Percentiles rank a stretch among this genome's conserved stretches.
These are phyloP conservation scores for Xylaria grammica DNA, from an alignment of 495 filamentous ascomycete species.

Conservation along the genomic window DNA sequence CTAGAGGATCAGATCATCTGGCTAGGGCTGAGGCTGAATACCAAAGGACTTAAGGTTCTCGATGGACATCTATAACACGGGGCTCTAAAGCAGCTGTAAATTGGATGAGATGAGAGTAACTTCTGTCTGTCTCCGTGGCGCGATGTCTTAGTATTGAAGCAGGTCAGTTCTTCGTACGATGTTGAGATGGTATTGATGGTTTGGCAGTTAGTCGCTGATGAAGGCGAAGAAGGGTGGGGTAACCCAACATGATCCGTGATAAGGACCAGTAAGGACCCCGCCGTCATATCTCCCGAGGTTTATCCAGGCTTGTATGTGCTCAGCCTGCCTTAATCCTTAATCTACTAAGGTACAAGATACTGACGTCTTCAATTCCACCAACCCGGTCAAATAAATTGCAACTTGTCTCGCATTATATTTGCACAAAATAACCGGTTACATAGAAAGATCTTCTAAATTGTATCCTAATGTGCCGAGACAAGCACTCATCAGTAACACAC, in stretches of 20 bases:
- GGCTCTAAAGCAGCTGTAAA: not conserved
- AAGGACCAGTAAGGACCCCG: not conserved
- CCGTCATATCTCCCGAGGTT: not conserved
- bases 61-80: conserved; percentile 21
- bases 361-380: too few relatives aligned
- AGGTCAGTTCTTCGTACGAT: not conserved
- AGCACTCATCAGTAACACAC: too few relatives aligned
- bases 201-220: too few relatives aligned
- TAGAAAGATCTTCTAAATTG: too few relatives aligned
- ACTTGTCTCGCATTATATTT: too few relatives aligned
- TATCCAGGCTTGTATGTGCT: too few relatives aligned
- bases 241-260: not conserved
- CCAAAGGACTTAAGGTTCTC: conserved; percentile 24
- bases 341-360: too few relatives aligned
- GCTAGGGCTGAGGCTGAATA: conserved; percentile 8
- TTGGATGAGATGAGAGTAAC: not conserved
- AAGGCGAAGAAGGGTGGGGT: conserved; percentile 15
- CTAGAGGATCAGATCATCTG: not conserved
- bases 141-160: not conserved
- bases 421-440: too few relatives aligned
- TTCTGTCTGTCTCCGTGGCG: too few relatives aligned
- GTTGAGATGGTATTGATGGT: not conserved
- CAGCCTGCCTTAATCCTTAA: too few relatives aligned
- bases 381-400: too few relatives aligned
- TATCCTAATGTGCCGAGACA: not conserved